A percentile compares a stretch with the other conserved stretches of the same genome.
Conservation (phyloP, 2,329 filamentous ascomycete genomes). For the Lachnellula willkommii region DNA sequence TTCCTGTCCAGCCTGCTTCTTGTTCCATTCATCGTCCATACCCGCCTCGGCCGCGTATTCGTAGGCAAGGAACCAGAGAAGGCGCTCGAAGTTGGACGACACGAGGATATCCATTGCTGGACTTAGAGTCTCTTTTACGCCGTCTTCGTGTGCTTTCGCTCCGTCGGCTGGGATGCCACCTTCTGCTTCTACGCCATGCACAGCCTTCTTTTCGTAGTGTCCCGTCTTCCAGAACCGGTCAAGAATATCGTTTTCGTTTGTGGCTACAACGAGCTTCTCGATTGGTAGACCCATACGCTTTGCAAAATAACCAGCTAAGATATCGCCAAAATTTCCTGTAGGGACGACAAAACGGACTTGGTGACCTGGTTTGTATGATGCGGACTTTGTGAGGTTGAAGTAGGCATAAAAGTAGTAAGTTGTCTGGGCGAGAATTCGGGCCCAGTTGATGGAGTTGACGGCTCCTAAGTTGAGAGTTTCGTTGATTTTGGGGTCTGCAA, state of each 20-base stretch:
- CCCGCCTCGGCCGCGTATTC: constrained; percentile 55
- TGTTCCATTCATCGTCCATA: constrained; percentile 61
- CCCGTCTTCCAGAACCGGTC: constrained; percentile 92
- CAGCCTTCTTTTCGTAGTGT: constrained; percentile 78
- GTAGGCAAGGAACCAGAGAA: constrained; percentile 89
- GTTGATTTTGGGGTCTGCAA: constrained; percentile 82
- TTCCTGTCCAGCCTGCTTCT: constrained; percentile 66
- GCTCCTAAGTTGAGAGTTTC: constrained; percentile 76
- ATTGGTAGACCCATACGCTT: constrained; percentile 82
- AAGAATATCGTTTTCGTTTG: constrained; percentile 96
- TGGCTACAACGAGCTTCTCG: constrained; percentile 85
- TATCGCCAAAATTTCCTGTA: constrained; percentile 94
- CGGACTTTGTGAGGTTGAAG: constrained; percentile 66
- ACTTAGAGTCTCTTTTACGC: constrained; percentile 84
- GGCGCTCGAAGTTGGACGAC: constrained; percentile 90
- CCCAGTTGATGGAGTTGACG: constrained; percentile 96
- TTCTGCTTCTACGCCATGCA: constrained; percentile 51
- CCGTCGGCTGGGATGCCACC: constrained; percentile 51
- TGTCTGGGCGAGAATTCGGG: constrained; percentile 91
- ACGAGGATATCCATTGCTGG: constrained; percentile 98
- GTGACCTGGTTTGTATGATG: constrained; percentile 57
- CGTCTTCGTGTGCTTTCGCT: constrained; percentile 57
- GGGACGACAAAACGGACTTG: constrained; percentile 83
- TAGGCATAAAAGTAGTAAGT: constrained; percentile 97
- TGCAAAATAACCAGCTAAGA: constrained; percentile 89